These are phyloP conservation scores for Mycena pura DNA, from an alignment of 768 basidiomycete species.

Conservation along the genomic window DNA sequence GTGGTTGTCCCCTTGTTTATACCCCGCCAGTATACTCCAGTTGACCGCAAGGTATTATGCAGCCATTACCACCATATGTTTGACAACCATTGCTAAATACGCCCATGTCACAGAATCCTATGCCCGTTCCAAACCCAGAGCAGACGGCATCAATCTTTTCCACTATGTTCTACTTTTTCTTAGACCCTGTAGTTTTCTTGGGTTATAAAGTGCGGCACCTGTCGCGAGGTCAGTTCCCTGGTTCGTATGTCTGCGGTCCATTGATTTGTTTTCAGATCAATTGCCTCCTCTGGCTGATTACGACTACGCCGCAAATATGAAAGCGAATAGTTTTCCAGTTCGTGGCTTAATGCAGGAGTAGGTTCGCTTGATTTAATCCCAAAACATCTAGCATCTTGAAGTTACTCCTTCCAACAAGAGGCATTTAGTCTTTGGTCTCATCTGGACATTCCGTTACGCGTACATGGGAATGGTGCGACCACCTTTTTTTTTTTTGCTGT, in stretches of 20 bases:
- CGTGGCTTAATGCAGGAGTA: constrained; percentile 27
- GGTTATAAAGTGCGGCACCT: constrained; percentile 53
- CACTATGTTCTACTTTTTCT: constrained; percentile 53
- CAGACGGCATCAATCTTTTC: constrained; percentile 58
- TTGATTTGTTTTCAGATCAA: constrained; percentile 42
- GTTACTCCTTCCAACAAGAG: constrained; percentile 18
- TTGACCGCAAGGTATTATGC: constrained; percentile 51
- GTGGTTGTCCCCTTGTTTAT: constrained; percentile 59
- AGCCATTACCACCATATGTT: not conserved
- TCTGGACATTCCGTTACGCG: constrained; percentile 42
- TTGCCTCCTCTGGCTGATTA: constrained; percentile 70
- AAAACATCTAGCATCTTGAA: constrained; percentile 15
- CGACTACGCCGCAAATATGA: constrained; percentile 43
- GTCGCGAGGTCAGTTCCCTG: constrained; percentile 27
- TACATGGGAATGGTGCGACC: constrained; percentile 31
- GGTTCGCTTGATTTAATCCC: constrained; percentile 21
- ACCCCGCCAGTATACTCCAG: constrained; percentile 64
- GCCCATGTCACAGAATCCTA: constrained; percentile 37
- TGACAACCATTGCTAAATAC: not conserved
- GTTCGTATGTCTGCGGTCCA: not conserved
- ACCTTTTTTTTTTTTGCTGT: not conserved
- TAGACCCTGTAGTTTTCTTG: constrained; percentile 57
- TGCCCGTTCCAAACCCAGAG: constrained; percentile 47
- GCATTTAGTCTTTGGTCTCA: constrained; percentile 50
- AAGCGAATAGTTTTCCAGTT: constrained; percentile 40